Base-by-base conservation (phyloP, 148 eudicot species). In the Vaccinium darrowii region DNA sequence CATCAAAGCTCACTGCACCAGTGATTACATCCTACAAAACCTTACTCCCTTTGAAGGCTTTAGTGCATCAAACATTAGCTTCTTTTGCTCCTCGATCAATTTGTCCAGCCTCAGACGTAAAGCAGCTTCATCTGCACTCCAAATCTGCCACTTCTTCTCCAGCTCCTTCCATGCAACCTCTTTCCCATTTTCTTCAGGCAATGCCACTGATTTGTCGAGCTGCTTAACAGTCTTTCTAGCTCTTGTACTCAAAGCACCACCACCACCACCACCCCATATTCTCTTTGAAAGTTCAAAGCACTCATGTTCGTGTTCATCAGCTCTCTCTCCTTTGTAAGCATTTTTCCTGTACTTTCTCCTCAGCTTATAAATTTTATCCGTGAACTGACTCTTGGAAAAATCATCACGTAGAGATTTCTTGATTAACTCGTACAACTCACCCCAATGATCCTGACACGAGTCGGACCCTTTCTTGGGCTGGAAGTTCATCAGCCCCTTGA, bases 301-400 rank as follows among this genome's bases (percentile, higher is more conserved):
- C 78, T 87, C 85, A 13, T 14, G 33, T 4, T 92, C 92, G 78
- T 92, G 94, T 10, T 76, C 81, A 84, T 0, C 88, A 50, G 90
- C 63, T 58, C 7, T 87, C 52, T 80, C 85, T 56, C 91, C 93
- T 50, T 82, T 57, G 73, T 65, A 86, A 9, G 54, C 50, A 85
- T 87, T 87, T 58, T 36, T 87, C 73, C 8, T 47, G 56, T 84
- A 94, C 89, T 90, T 94, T 85, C 85, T 91, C 87, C 88, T 94
- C 89, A 92, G 60, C 90, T 93, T 91, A 67, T 85, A 83, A 2
- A 91, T 74, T 85, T 94, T 94, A 81, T 86, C 89, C 77, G 81
- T 53, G 78, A 94, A 54, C 53, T 94, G 98, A 25, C 0, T 82
- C 87, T 84, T 91, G 0, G 89, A 25, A 21, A 85, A 89, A 30